Conservation (phyloP, 108 stramenopile species). For the Nannochloropsis granulata region DNA sequence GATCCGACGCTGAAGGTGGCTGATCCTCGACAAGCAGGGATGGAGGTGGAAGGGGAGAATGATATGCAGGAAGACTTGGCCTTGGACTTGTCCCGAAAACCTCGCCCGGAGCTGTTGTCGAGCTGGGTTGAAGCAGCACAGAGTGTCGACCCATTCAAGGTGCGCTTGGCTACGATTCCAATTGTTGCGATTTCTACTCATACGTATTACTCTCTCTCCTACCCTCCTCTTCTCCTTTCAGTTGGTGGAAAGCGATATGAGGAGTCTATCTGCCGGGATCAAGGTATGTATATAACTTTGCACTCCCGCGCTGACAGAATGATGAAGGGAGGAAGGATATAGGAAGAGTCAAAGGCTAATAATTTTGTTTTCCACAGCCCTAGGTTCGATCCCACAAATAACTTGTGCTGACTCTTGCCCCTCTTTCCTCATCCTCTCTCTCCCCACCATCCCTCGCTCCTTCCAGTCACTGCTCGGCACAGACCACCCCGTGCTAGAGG, state of each 20-base stretch:
- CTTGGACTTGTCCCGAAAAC: not conserved
- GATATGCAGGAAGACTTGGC: not conserved
- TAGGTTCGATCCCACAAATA: no score
- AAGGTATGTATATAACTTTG: not conserved
- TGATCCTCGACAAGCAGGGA: not conserved
- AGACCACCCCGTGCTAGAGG: slow-evolving; percentile 33
- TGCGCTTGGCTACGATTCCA: not conserved
- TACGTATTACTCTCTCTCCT: not conserved
- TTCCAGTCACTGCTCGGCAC: slow-evolving; percentile 19
- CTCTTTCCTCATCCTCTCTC: not conserved
- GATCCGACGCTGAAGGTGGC: not conserved
- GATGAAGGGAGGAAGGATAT: not conserved
- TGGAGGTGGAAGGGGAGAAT: not conserved
- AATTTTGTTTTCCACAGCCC: no score
- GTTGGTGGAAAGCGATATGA: slow-evolving; percentile 7
- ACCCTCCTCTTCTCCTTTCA: not conserved
- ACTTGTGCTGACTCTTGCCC: not conserved
- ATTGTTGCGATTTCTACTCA: no score
- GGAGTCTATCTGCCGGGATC: not conserved
- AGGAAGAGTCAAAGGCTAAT: no score
- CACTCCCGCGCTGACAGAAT: not conserved
- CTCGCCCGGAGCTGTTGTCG: not conserved
- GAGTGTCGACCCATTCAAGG: not conserved
- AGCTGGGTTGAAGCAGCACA: not conserved
- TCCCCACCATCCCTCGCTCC: not conserved